phyloP scores from a whole-genome alignment of 176 grass and related monocot genomes.

The Bothriochloa decipiens region DNA sequence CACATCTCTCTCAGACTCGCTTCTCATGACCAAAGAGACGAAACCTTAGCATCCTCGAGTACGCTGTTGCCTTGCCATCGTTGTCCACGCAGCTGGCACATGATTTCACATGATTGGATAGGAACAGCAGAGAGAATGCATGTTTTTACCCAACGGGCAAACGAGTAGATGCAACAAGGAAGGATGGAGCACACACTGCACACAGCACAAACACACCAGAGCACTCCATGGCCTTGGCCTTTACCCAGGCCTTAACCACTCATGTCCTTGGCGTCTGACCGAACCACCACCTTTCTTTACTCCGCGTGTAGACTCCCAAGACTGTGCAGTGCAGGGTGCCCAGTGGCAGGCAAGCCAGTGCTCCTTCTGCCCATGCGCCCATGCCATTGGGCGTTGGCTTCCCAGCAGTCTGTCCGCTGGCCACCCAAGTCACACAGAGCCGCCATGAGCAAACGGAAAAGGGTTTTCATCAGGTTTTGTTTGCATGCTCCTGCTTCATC shows the following conservation, averaged over 20 bases:
- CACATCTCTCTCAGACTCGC: neutral
- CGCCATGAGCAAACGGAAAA: neutral
- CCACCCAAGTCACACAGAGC: neutral
- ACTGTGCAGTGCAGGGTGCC: neutral
- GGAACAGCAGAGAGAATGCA: slow-evolving; percentile 8
- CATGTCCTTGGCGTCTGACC: slow-evolving; percentile 23
- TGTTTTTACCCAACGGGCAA: slow-evolving; percentile 47
- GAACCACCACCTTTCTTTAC: slow-evolving; percentile 38
- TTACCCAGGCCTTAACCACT: neutral
- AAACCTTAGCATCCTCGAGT: slow-evolving; percentile 76
- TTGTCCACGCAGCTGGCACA: slow-evolving; percentile 30
- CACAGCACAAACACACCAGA: neutral
- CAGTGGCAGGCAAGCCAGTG: slow-evolving; percentile 23
- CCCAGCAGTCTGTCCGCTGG: neutral
- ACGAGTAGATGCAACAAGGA: slow-evolving; percentile 12
- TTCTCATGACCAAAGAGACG: neutral
- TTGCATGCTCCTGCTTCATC: slow-evolving; percentile 12
- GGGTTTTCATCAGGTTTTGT: neutral
- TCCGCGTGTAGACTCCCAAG: slow-evolving; percentile 45
- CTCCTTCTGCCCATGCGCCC: slow-evolving; percentile 4
- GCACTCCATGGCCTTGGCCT: neutral
- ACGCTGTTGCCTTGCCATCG: slow-evolving; percentile 37
- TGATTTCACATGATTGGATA: slow-evolving; percentile 65
- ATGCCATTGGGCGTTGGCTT: slow-evolving; percentile 40
- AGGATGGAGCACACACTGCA: slow-evolving; percentile 1